Evolutionary conservation across 148 eudicot species (phyloP).

Genomic region (Pouteria glomerata): DNA sequence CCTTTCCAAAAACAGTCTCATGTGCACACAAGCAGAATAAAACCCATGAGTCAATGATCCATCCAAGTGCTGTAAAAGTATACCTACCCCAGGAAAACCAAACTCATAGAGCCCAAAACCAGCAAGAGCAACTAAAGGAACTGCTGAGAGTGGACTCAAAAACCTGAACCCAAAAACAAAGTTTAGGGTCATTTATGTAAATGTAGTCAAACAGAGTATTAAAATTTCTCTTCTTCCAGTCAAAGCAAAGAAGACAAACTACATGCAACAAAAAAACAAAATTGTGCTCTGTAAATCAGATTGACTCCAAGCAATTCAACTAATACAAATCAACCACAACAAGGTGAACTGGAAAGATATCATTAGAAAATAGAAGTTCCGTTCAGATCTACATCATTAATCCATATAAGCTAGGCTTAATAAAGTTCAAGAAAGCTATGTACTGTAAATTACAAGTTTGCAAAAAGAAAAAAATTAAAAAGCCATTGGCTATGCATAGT

Average conservation of each 20-base stretch:
- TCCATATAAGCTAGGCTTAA: not conserved
- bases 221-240: not conserved
- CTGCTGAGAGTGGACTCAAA: conserved; percentile 87
- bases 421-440: not conserved
- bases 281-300: not conserved
- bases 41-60: not conserved
- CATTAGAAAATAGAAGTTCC: not conserved
- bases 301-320: not conserved
- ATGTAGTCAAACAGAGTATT: not conserved
- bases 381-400: not conserved
- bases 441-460: not conserved
- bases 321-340: not conserved
- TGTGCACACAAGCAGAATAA: too few relatives aligned
- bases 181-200: not conserved
- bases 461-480: not conserved
- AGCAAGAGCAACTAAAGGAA: conserved; percentile 85
- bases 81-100: conserved; percentile 1
- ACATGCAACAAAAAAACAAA: not conserved
- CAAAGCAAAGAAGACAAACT: conserved; percentile 4
- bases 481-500: not conserved
- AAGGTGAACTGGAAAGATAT: too few relatives aligned
- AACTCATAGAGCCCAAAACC: conserved; percentile 39
- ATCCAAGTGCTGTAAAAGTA: not conserved
- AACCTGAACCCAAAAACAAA: conserved; percentile 34
- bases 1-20: too few relatives aligned